Percentiles rank a stretch among this genome's conserved stretches.
These are phyloP conservation scores for Eimeria praecox DNA, from an alignment of 169 alveolate species.

Conservation along the genomic window DNA sequence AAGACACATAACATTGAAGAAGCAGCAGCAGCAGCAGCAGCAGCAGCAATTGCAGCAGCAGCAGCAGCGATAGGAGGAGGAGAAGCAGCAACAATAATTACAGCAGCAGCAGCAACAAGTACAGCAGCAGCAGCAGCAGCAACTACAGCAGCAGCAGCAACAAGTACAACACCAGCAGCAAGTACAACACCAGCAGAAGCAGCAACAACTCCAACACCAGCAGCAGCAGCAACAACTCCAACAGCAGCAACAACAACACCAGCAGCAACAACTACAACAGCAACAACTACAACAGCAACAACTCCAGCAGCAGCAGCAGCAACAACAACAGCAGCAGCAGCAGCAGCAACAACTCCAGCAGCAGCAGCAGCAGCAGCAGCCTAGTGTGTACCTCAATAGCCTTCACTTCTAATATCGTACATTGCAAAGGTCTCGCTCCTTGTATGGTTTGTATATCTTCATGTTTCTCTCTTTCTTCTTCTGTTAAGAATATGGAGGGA, in stretches of 20 bases:
- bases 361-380: slow-evolving; percentile 47
- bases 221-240: background rate
- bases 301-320: slow-evolving; percentile 31
- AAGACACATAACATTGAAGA: too few relatives aligned
- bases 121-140: background rate
- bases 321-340: slow-evolving; percentile 10
- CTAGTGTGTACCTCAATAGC: slow-evolving; percentile 93
- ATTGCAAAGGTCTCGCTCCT: slow-evolving; percentile 89
- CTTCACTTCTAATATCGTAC: slow-evolving; percentile 98
- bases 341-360: background rate
- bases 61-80: too few relatives aligned
- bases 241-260: background rate
- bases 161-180: background rate
- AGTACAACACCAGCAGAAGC: background rate
- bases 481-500: background rate
- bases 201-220: background rate
- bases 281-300: background rate
- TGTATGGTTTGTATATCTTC: slow-evolving; percentile 82
- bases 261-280: background rate
- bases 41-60: background rate
- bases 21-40: slow-evolving; percentile 4
- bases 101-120: background rate
- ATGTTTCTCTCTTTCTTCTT: slow-evolving; percentile 30
- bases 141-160: background rate
- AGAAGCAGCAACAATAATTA: too few relatives aligned